A percentile compares a stretch with the other conserved stretches of the same genome.
Conservation (phyloP, 768 basidiomycete species). For the Melanogaster broomeanus region DNA sequence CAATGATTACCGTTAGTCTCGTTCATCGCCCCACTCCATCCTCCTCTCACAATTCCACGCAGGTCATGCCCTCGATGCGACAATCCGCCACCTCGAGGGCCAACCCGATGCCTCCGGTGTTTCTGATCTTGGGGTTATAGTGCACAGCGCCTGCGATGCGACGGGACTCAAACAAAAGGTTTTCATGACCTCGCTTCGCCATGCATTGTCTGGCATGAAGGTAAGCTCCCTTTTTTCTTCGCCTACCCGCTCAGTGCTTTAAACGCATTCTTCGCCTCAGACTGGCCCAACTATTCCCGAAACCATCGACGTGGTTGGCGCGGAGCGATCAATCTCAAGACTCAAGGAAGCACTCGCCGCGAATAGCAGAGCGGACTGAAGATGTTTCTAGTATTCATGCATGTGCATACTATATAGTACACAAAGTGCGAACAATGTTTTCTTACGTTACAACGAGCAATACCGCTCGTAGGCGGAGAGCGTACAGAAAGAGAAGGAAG, state of each 20-base stretch:
- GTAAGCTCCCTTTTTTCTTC: slow-evolving; percentile 39
- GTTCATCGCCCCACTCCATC: neutral
- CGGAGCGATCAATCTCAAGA: slow-evolving; percentile 21
- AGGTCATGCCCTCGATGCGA: slow-evolving; percentile 11
- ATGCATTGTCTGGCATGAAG: slow-evolving; percentile 83
- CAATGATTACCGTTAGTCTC: slow-evolving; percentile 46
- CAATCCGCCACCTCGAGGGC: slow-evolving; percentile 2
- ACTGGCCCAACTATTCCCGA: slow-evolving; percentile 45
- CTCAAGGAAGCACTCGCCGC: slow-evolving; percentile 13
- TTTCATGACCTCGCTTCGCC: slow-evolving; percentile 74
- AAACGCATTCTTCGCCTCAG: slow-evolving; percentile 19
- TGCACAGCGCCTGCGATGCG: slow-evolving; percentile 47
- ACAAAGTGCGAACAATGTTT: neutral
- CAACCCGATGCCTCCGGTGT: neutral
- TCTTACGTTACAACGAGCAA: neutral
- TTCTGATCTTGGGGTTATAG: slow-evolving; percentile 33
- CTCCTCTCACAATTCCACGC: neutral
- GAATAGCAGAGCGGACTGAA: too few relatives aligned
- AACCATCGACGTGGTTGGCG: slow-evolving; percentile 40
- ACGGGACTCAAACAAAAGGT: slow-evolving; percentile 44
- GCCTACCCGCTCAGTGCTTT: neutral
- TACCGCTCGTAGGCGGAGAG: neutral
- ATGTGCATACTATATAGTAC: neutral
- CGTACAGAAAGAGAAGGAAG: neutral
- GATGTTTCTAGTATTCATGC: too few relatives aligned